These are phyloP conservation scores for Knufia fluminis DNA, from an alignment of 2,329 filamentous ascomycete species.

Conservation along the genomic window DNA sequence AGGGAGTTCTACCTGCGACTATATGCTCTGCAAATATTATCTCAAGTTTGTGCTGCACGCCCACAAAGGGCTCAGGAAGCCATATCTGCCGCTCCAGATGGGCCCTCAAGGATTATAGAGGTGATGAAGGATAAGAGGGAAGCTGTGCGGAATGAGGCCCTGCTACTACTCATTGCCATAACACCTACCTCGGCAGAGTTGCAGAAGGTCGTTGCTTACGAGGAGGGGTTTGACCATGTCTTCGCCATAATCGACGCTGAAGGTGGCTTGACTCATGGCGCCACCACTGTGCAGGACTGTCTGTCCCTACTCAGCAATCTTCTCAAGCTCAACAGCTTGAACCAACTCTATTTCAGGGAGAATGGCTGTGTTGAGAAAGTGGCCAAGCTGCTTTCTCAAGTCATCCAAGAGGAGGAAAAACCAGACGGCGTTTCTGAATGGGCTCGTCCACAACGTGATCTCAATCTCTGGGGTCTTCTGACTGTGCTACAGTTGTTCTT, in stretches of 20 bases:
- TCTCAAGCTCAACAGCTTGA: slow-evolving; percentile 74
- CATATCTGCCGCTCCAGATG: slow-evolving; percentile 77
- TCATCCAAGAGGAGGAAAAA: slow-evolving; percentile 43
- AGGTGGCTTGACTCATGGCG: slow-evolving; percentile 71
- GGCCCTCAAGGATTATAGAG: slow-evolving; percentile 75
- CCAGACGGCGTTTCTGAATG: slow-evolving; percentile 59
- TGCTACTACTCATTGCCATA: slow-evolving; percentile 78
- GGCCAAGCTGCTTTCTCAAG: slow-evolving; percentile 56
- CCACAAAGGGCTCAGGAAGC: slow-evolving; percentile 92
- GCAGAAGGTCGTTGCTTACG: slow-evolving; percentile 91
- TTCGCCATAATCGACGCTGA: slow-evolving; percentile 76
- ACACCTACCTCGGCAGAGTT: slow-evolving; percentile 80
- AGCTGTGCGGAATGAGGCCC: slow-evolving; percentile 73
- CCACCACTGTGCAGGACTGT: slow-evolving; percentile 84
- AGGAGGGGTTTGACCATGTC: slow-evolving; percentile 81
- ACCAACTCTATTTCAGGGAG: slow-evolving; percentile 89
- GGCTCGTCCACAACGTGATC: slow-evolving; percentile 69
- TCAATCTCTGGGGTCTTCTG: slow-evolving; percentile 84
- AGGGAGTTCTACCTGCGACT: slow-evolving; percentile 83
- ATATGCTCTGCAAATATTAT: slow-evolving; percentile 81
- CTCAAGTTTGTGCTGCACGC: slow-evolving; percentile 73
- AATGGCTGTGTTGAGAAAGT: slow-evolving; percentile 71
- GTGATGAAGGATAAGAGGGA: slow-evolving; percentile 79
- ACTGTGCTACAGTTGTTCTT: slow-evolving; percentile 82
- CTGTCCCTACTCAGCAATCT: slow-evolving; percentile 85